phyloP scores from a whole-genome alignment of 2,329 filamentous ascomycete species.

The Canariomyces notabilis region DNA sequence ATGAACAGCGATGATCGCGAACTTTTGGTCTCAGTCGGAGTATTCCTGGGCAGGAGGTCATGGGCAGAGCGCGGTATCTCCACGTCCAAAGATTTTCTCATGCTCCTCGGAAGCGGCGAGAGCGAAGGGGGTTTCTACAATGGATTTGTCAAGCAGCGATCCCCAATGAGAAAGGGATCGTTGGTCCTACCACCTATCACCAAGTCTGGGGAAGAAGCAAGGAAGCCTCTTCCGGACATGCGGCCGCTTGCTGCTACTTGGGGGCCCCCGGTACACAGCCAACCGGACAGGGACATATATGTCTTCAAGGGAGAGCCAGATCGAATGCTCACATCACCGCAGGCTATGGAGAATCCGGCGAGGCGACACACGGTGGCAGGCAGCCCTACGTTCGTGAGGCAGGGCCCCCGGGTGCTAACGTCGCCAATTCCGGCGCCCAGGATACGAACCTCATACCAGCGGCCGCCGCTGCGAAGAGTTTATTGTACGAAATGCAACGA shows the following conservation, averaged over 20 bases:
- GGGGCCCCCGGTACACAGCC: constrained; percentile 24
- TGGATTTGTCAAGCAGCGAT: constrained; percentile 39
- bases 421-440: constrained; percentile 39
- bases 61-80: constrained; percentile 44
- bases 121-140: constrained; percentile 35
- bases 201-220: constrained; percentile 31
- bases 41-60: constrained; percentile 41
- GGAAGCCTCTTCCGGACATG: constrained; percentile 37
- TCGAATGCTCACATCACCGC: constrained; percentile 30
- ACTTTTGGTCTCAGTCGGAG: constrained; percentile 39
- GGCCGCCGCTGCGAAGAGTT: constrained; percentile 62
- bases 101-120: constrained; percentile 43
- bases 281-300: constrained; percentile 28
- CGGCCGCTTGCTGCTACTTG: constrained; percentile 36
- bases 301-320: constrained; percentile 27
- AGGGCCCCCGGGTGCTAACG: constrained; percentile 36
- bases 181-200: constrained; percentile 32
- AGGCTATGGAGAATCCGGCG: constrained; percentile 27
- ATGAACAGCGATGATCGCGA: constrained; percentile 43
- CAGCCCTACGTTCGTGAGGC: constrained; percentile 38
- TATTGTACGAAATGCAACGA: constrained; percentile 75
- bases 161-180: constrained; percentile 29
- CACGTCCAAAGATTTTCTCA: constrained; percentile 46
- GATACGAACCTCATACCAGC: constrained; percentile 43
- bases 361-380: constrained; percentile 45